Percentiles rank a stretch among this genome's conserved stretches.
phyloP scores from a whole-genome alignment of 768 basidiomycete genomes.

The Lactifluus pinguis region DNA sequence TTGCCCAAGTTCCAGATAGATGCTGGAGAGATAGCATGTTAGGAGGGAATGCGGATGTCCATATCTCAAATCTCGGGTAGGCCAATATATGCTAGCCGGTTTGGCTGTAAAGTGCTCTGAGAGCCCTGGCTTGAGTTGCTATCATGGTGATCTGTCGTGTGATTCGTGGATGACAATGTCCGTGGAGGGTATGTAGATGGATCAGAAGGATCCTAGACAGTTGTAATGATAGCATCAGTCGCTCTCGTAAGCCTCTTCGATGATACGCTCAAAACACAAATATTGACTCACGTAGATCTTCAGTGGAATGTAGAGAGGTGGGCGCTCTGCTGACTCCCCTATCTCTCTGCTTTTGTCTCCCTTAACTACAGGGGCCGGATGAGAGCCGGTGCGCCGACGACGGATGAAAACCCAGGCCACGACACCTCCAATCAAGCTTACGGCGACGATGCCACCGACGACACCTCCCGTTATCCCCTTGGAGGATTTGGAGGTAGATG shows the following conservation, averaged over 20 bases:
- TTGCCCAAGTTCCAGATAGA: background rate
- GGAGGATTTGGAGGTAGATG: background rate
- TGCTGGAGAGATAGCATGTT: background rate
- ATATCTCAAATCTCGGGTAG: conserved; percentile 13
- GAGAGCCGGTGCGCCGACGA: conserved; percentile 23
- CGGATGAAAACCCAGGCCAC: conserved; percentile 33
- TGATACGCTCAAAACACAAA: too few relatives aligned
- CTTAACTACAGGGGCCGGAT: conserved; percentile 20
- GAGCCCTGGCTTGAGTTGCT: background rate
- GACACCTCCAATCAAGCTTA: conserved; percentile 34
- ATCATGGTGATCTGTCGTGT: background rate
- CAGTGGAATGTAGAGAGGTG: background rate
- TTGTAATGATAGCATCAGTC: background rate
- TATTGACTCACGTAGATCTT: conserved; percentile 13
- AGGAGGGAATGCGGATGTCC: background rate
- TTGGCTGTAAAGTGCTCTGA: background rate
- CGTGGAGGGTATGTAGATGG: conserved; percentile 15
- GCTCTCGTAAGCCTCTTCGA: background rate
- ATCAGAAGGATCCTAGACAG: conserved; percentile 17
- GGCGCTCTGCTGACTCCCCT: background rate
- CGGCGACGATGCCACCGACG: conserved; percentile 41
- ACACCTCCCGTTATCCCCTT: conserved; percentile 50
- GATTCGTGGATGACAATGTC: conserved; percentile 6
- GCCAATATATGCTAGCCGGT: conserved; percentile 6
- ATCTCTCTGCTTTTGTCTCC: background rate